phyloP scores from a whole-genome alignment of 768 basidiomycete species.

The Sporobolomyces pararoseus region DNA sequence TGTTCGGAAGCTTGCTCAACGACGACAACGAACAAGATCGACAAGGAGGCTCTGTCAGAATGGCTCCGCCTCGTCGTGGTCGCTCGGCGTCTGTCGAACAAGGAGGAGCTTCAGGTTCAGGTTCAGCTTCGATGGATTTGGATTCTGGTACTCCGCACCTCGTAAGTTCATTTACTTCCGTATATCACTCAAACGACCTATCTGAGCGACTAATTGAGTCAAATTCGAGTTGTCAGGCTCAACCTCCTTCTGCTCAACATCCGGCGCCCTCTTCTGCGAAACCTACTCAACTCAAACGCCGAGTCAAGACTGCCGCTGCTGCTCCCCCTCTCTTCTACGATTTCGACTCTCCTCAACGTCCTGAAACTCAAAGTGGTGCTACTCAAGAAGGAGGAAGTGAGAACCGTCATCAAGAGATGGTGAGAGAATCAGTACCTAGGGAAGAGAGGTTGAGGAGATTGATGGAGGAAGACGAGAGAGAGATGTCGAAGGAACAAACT shows the following conservation, averaged over 20 bases:
- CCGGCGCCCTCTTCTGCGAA: background rate
- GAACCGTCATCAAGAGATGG: constrained; percentile 11
- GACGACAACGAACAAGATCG: background rate
- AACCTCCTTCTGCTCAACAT: background rate
- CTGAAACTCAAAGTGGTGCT: background rate
- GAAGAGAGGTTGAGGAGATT: constrained; percentile 80
- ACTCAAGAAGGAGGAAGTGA: constrained; percentile 53
- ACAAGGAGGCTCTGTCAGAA: background rate
- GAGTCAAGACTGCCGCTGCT: constrained; percentile 2
- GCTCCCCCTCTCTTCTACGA: constrained; percentile 3
- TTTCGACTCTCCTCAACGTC: constrained; percentile 15
- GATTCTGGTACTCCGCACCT: background rate
- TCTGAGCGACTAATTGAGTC: background rate
- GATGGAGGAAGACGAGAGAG: constrained; percentile 62
- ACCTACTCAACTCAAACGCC: background rate
- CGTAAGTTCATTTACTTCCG: background rate
- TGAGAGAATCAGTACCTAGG: constrained; percentile 49
- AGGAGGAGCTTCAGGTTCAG: constrained; percentile 8
- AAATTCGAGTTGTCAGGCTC: background rate
- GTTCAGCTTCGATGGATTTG: constrained; percentile 8
- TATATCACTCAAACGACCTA: too few species aligned
- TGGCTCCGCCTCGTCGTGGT: background rate
- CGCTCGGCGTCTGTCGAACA: background rate
- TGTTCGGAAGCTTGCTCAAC: constrained; percentile 6
- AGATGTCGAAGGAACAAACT: constrained; percentile 1